phyloP scores from a whole-genome alignment of 2,329 filamentous ascomycete species.

The Penicillium polonicum region DNA sequence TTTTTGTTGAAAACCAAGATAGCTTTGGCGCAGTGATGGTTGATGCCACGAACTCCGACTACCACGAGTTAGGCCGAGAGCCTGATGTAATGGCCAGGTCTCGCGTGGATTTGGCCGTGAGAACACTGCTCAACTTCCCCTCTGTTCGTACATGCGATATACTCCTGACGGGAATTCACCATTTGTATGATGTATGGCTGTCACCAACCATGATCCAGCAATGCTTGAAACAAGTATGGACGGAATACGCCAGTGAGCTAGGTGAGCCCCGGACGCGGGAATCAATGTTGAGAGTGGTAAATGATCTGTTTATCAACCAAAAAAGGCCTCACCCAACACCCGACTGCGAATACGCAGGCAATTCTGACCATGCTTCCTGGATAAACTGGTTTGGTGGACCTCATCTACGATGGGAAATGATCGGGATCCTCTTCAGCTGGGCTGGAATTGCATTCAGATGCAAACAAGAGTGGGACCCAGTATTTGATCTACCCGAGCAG shows the following conservation, averaged over 20 bases:
- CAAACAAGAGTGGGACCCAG: conserved; percentile 1
- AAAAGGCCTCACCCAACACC: background rate
- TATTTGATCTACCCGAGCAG: background rate
- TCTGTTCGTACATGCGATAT: background rate
- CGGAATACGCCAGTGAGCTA: background rate
- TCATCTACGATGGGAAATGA: conserved; percentile 3
- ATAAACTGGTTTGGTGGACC: background rate
- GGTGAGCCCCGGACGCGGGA: background rate
- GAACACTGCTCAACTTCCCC: background rate
- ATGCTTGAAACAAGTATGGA: conserved; percentile 2
- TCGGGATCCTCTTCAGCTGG: conserved; percentile 1
- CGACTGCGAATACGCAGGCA: background rate
- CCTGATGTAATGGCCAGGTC: background rate
- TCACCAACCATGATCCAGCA: background rate
- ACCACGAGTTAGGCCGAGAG: background rate
- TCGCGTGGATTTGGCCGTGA: background rate
- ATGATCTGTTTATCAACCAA: background rate
- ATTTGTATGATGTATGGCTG: background rate
- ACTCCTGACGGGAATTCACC: background rate
- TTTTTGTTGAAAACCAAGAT: background rate
- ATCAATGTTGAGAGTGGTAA: background rate
- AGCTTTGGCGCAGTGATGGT: background rate
- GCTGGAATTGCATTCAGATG: conserved; percentile 1
- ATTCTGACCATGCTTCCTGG: background rate
- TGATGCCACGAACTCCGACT: background rate